Percentiles rank a stretch among this genome's conserved stretches.
These are phyloP conservation scores for Dionaea muscipula DNA, from an alignment of 179 eudicot genomes.

Conservation along the genomic window DNA sequence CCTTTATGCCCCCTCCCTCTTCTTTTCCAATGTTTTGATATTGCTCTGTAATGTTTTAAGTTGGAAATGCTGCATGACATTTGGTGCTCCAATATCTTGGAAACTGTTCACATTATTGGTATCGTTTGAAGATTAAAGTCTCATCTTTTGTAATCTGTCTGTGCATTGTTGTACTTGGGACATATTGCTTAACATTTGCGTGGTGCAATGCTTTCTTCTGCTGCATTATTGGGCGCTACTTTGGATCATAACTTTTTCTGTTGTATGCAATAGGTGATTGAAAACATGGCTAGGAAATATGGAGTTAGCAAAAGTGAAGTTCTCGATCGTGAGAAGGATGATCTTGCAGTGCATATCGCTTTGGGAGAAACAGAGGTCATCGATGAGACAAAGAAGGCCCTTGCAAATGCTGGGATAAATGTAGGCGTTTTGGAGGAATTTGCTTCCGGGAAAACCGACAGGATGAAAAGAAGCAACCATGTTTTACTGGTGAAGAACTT, in stretches of 20 bases:
- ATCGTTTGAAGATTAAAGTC: no score
- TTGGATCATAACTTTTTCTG: slow-evolving; percentile 8
- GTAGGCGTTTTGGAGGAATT: slow-evolving; percentile 53
- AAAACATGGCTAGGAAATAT: slow-evolving; percentile 71
- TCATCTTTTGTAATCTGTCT: no score
- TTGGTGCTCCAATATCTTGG: no score
- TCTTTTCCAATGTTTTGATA: no score
- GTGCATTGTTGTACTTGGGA: no score
- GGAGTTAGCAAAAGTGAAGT: slow-evolving; percentile 77
- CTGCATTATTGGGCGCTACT: not conserved
- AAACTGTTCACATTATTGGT: no score
- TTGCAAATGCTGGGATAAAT: slow-evolving; percentile 76
- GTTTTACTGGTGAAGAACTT: slow-evolving; percentile 77
- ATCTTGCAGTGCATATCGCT: slow-evolving; percentile 86
- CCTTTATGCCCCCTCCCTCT: no score
- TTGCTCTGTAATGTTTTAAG: no score
- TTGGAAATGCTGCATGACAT: no score
- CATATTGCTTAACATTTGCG: no score
- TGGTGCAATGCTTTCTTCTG: no score
- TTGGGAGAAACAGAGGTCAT: slow-evolving; percentile 85
- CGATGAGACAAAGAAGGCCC: slow-evolving; percentile 87
- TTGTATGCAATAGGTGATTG: slow-evolving; percentile 46
- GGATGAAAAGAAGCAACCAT: slow-evolving; percentile 67
- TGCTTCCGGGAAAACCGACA: slow-evolving; percentile 49
- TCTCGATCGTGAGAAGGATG: slow-evolving; percentile 72